These are phyloP conservation scores for Oxytropis ochrocephala DNA, from an alignment of 306 rosid species.

Conservation along the genomic window DNA sequence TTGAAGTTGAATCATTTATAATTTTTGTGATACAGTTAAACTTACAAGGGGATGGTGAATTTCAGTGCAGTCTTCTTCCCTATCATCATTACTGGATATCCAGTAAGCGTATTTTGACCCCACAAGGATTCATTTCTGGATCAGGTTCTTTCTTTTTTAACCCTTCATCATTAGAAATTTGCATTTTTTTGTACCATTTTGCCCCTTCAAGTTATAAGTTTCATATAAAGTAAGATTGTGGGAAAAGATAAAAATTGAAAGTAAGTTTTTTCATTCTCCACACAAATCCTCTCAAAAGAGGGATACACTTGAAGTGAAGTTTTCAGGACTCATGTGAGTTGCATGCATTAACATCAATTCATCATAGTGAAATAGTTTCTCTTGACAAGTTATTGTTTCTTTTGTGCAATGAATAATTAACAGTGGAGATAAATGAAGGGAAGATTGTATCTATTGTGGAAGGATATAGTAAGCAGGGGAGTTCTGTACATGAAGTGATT, in stretches of 20 bases:
- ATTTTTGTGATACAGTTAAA: slow-evolving; percentile 15
- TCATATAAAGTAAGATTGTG: not conserved
- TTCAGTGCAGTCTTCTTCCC: slow-evolving; percentile 65
- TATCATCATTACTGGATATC: slow-evolving; percentile 63
- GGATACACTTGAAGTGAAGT: not conserved
- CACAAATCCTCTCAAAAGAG: not conserved
- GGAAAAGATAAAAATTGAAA: not conserved
- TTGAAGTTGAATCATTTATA: not conserved
- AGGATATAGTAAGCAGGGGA: slow-evolving; percentile 41
- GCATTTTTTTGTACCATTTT: not conserved
- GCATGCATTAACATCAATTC: not conserved
- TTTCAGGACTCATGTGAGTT: not conserved
- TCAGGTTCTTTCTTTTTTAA: slow-evolving; percentile 42
- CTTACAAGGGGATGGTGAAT: not conserved
- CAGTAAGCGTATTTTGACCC: slow-evolving; percentile 84
- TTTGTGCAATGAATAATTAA: slow-evolving; percentile 15
- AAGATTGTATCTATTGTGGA: slow-evolving; percentile 53
- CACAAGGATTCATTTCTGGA: slow-evolving; percentile 78
- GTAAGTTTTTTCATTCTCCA: not conserved
- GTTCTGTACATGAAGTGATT: slow-evolving; percentile 37
- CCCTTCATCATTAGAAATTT: not conserved
- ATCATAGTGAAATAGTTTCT: not conserved
- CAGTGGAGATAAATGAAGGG: slow-evolving; percentile 85
- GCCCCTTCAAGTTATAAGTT: not conserved
- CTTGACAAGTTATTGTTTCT: not conserved